Evolutionary conservation across 2,329 filamentous ascomycete genomes (phyloP).

Genomic region (Neofusicoccum laricinum): DNA sequence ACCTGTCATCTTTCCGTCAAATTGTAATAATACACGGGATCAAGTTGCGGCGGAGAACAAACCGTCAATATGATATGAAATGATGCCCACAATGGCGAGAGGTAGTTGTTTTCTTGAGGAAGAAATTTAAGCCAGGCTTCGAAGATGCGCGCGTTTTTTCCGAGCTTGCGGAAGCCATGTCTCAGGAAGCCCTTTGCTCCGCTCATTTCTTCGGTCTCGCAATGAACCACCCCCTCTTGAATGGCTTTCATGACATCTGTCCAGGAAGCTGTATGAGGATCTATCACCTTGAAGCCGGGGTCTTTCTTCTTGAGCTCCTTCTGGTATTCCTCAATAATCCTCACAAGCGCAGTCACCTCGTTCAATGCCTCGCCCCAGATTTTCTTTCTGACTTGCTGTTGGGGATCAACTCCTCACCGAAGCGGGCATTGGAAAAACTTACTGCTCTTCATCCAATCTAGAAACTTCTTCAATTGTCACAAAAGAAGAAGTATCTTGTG

Average conservation of each 20-base stretch:
- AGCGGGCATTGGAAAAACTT: too few species aligned
- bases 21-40: not conserved
- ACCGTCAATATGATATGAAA: not conserved
- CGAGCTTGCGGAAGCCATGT: not conserved
- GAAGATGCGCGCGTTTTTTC: not conserved
- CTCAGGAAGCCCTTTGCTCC: not conserved
- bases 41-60: too few species aligned
- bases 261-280: not conserved
- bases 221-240: not conserved
- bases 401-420: too few species aligned
- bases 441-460: too few species aligned
- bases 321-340: not conserved
- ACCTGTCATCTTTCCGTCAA: not conserved
- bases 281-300: not conserved
- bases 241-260: not conserved
- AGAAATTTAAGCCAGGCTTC: not conserved
- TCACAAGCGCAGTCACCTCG: not conserved
- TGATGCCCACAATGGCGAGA: not conserved
- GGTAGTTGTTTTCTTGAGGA: not conserved
- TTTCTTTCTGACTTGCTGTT: not conserved
- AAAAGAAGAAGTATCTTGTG: too few species aligned
- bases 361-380: not conserved
- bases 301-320: not conserved
- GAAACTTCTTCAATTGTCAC: too few species aligned
- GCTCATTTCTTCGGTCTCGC: not conserved